Evolutionary conservation across 495 filamentous ascomycete genomes (phyloP).

Genomic region (Aspergillus diversus): DNA sequence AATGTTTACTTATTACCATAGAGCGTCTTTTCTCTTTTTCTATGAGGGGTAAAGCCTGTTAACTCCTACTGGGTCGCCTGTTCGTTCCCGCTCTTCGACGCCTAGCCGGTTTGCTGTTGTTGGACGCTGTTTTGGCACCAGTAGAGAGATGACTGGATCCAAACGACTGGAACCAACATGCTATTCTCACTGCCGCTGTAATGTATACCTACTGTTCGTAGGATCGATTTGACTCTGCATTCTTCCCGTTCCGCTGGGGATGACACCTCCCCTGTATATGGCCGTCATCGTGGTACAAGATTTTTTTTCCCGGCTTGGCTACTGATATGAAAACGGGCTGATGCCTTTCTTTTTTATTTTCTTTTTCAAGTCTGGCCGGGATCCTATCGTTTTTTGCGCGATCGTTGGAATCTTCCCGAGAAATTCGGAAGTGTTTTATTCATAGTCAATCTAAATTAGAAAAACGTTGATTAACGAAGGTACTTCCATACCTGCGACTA

Average conservation of each 20-base stretch:
- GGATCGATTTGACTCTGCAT: neutral
- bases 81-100: neutral
- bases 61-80: neutral
- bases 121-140: neutral
- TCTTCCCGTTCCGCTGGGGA: neutral
- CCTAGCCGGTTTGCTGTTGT: neutral
- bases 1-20: neutral
- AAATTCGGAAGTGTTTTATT: too few species aligned
- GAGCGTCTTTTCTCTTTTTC: neutral
- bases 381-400: too few species aligned
- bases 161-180: neutral
- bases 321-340: neutral
- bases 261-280: neutral
- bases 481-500: too few species aligned
- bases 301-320: constrained; percentile 7
- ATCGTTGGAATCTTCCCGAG: too few species aligned
- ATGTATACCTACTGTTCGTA: neutral
- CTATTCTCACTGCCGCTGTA: neutral
- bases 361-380: neutral
- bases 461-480: too few species aligned
- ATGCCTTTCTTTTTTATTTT: neutral
- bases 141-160: neutral
- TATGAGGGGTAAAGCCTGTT: neutral
- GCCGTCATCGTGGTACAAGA: neutral
- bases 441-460: too few species aligned